Base-by-base conservation (phyloP, 179 eudicot species). In the Vitellaria paradoxa region DNA sequence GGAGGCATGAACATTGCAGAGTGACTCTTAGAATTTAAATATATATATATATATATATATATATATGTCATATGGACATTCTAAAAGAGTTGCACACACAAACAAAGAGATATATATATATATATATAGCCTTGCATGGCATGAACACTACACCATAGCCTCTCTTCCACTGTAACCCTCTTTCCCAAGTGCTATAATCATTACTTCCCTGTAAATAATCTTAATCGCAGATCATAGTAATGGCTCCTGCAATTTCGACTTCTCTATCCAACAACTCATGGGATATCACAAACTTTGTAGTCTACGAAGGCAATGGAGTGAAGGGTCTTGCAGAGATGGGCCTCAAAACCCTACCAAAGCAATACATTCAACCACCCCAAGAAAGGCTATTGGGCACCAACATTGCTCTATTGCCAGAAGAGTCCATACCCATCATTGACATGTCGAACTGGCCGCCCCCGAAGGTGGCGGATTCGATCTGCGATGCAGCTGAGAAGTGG, bases 261-360 rank as follows among this genome's bases (percentile, higher is more conserved):
- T 12, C 9, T 50, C 11, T 52, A 13, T 57, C 64, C 7, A 50
- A 60, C 45, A 53, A 66, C 4, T 45, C 56, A 30, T 30, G 37
- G 24, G 65, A 81, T 50, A 18, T 82, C 61, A 49, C 13, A 9
- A 64, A 68, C 40, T 68, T 82, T 45, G 78, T 76, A 18, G 82
- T 83, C 2, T 11, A 72, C 53, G 49, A 83, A 65, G 85, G 85
- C 37, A 70, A 83, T 59, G 85, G 85, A 46, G 82, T 82, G 3
- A 82, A 71, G 76, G 85, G 85, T 13, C 73, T 82, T 0, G 49
- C 77, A 14, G 79, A 78, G 7, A 23, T 79, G 56, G 80, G 80
- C 3, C 70, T 82, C n/a, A 13, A 66, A 30, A 13, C 53, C 37
- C 61, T 82, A 11, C 85, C 85, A 0, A 42, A 70, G 26, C 76